phyloP scores from a whole-genome alignment of 1,284 basidiomycete genomes.

The Mycena citricolor region DNA sequence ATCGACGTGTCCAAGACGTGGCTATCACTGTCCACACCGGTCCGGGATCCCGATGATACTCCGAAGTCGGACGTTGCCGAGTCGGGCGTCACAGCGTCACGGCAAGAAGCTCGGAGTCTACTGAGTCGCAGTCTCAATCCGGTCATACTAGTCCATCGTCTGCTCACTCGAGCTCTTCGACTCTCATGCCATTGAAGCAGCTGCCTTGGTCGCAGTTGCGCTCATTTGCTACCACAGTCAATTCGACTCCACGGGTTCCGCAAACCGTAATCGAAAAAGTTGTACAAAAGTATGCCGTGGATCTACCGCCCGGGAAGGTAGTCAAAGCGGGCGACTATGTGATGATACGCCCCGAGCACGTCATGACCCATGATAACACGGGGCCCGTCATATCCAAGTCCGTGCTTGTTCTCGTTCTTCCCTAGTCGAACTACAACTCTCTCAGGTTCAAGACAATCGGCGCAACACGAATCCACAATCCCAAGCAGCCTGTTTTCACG shows the following conservation, averaged over 20 bases:
- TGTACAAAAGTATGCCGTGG: slow-evolving; percentile 95
- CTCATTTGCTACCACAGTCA: slow-evolving; percentile 17
- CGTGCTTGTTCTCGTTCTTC: slow-evolving; percentile 31
- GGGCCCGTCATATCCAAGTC: slow-evolving; percentile 96
- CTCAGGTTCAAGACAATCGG: slow-evolving; percentile 92
- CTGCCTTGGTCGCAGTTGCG: too few relatives aligned
- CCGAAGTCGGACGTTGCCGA: too few relatives aligned
- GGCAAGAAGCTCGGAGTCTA: too few relatives aligned
- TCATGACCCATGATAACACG: slow-evolving; percentile 98
- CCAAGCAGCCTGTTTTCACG: slow-evolving; percentile 90
- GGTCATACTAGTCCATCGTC: too few relatives aligned
- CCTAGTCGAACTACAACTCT: slow-evolving; percentile 7
- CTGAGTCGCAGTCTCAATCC: too few relatives aligned
- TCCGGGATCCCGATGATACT: not conserved
- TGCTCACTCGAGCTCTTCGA: too few relatives aligned
- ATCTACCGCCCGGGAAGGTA: slow-evolving; percentile 69
- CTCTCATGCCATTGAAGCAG: too few relatives aligned
- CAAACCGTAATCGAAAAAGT: slow-evolving; percentile 98
- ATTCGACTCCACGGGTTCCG: slow-evolving; percentile 38
- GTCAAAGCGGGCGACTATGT: slow-evolving; percentile 98
- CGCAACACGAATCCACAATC: slow-evolving; percentile 82
- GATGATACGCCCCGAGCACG: slow-evolving; percentile 96
- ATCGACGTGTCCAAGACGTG: slow-evolving; percentile 23
- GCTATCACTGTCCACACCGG: too few relatives aligned
- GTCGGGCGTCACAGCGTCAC: too few relatives aligned